Evolutionary conservation across 2,329 filamentous ascomycete genomes (phyloP).

Genomic region (Delphinella strobiligena): DNA sequence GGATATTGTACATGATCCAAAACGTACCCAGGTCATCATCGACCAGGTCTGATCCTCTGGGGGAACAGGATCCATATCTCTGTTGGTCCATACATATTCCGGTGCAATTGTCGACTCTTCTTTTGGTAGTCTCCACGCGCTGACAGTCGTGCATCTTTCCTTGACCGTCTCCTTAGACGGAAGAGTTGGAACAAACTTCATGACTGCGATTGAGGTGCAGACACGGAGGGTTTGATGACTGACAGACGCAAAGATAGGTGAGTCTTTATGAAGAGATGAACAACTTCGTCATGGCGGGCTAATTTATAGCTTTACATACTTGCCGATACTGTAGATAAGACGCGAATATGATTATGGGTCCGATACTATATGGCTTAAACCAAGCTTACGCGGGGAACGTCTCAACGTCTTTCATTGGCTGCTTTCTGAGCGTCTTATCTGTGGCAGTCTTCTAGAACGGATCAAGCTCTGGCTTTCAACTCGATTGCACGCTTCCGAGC

Average conservation of each 20-base stretch:
- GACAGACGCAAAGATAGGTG: no score
- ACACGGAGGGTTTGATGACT: no score
- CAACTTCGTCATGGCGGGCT: no score
- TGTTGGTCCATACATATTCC: conserved; percentile 27
- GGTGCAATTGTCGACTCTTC: conserved; percentile 36
- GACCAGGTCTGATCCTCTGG: conserved; percentile 19
- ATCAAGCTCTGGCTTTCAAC: neutral
- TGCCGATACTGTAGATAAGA: neutral
- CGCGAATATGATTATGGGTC: neutral
- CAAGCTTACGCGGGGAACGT: neutral
- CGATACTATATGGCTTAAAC: neutral
- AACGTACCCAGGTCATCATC: conserved; percentile 28
- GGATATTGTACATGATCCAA: no score
- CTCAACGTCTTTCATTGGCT: neutral
- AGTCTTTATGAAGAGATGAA: no score
- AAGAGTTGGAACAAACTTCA: conserved; percentile 9
- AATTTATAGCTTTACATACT: neutral
- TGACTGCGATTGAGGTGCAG: neutral
- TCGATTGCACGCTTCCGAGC: neutral
- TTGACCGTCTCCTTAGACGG: conserved; percentile 25
- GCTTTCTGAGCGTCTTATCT: neutral
- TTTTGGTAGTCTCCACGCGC: conserved; percentile 37
- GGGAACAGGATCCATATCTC: conserved; percentile 25
- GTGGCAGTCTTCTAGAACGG: neutral
- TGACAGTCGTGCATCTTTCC: conserved; percentile 27